Percentiles rank a stretch among this genome's conserved stretches.
phyloP scores from a whole-genome alignment of 352 stramenopile genomes.

The Blastocystis sp. region DNA sequence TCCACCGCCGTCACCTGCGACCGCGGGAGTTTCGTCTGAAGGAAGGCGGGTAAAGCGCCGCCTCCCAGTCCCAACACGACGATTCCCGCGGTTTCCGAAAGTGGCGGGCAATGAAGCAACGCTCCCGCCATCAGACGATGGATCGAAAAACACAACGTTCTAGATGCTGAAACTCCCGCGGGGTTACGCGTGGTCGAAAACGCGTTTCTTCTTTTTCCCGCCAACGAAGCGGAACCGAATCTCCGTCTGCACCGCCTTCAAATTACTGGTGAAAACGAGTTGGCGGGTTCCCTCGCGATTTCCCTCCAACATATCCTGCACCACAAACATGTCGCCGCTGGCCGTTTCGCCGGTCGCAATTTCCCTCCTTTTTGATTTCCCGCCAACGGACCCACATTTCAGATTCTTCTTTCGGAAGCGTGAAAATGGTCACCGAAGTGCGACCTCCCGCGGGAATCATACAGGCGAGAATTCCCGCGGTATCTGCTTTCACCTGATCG shows the following conservation, averaged over 20 bases:
- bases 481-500: background rate
- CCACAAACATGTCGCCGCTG: background rate
- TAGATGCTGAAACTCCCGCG: background rate
- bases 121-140: constrained; percentile 16
- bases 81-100: background rate
- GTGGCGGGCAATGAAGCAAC: background rate
- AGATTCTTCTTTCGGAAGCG: background rate
- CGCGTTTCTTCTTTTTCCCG: constrained; percentile 10
- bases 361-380: background rate
- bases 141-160: background rate
- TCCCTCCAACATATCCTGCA: background rate
- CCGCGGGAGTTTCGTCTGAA: background rate
- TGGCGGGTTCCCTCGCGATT: background rate
- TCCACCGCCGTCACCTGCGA: background rate
- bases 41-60: constrained; percentile 1
- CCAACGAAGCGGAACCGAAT: background rate
- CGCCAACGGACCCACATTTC: background rate
- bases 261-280: constrained; percentile 9
- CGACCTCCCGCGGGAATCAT: background rate
- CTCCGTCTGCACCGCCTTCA: background rate
- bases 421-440: background rate
- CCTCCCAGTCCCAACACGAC: background rate
- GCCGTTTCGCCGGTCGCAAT: background rate
- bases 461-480: background rate
- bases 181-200: background rate